A percentile compares a stretch with the other conserved stretches of the same genome.
These are phyloP conservation scores for Geotrichum klebahnii DNA, from an alignment of 1,139 yeast species.

Conservation along the genomic window DNA sequence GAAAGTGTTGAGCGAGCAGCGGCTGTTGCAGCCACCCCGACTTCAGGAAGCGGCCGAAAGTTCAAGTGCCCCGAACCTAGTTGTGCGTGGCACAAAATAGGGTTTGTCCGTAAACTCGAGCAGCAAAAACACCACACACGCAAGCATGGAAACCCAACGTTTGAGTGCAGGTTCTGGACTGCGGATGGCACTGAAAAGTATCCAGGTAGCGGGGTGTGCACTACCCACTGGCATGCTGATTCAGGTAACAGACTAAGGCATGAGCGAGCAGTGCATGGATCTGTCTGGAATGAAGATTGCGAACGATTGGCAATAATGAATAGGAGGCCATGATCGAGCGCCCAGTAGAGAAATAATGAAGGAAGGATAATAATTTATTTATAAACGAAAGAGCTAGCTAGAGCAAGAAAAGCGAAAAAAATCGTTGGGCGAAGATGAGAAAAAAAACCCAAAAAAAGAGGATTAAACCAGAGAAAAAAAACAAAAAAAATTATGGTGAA, in stretches of 20 bases:
- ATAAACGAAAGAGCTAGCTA: too few species aligned
- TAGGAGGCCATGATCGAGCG: too few species aligned
- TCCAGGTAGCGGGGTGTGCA: constrained; percentile 32
- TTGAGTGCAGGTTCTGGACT: constrained; percentile 35
- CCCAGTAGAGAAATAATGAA: too few species aligned
- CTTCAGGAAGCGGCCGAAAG: constrained; percentile 26
- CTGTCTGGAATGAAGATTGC: constrained; percentile 18
- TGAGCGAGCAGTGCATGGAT: constrained; percentile 34
- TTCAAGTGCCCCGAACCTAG: constrained; percentile 32
- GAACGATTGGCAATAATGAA: too few species aligned
- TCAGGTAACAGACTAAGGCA: constrained; percentile 34
- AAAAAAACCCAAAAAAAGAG: too few species aligned
- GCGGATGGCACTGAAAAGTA: constrained; percentile 30
- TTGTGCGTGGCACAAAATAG: constrained; percentile 34
- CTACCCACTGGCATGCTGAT: constrained; percentile 36
- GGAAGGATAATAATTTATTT: too few species aligned
- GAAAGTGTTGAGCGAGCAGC: constrained; percentile 28
- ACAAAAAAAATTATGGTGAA: too few species aligned
- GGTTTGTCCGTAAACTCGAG: constrained; percentile 35
- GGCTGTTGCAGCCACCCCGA: constrained; percentile 17
- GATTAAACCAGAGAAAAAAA: too few species aligned
- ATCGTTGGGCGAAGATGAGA: too few species aligned
- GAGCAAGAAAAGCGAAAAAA: too few species aligned
- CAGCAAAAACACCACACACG: constrained; percentile 32
- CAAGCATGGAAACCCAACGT: constrained; percentile 33